These are phyloP conservation scores for Geosmithia morbida DNA, from an alignment of 2,329 filamentous ascomycete species.

Conservation along the genomic window DNA sequence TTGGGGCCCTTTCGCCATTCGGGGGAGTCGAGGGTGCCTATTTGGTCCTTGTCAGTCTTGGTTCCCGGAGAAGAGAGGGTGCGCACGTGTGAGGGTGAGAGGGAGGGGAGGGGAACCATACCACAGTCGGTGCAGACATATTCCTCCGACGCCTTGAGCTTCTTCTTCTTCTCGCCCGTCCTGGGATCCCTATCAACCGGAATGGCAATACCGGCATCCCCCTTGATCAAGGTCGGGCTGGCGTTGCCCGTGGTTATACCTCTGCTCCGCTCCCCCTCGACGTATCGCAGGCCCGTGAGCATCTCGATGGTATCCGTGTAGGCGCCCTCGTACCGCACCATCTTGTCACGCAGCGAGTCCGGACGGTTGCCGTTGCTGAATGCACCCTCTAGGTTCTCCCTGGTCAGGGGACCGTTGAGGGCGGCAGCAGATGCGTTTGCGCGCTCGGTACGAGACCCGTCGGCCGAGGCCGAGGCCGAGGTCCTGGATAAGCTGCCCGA, in stretches of 20 bases:
- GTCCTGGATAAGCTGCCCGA: slow-evolving; percentile 38
- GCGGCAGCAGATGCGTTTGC: slow-evolving; percentile 21
- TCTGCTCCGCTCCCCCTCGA: slow-evolving; percentile 75
- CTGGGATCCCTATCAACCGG: slow-evolving; percentile 63
- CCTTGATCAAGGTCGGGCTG: slow-evolving; percentile 68
- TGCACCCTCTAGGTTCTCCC: slow-evolving; percentile 66
- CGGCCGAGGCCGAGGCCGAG: slow-evolving; percentile 10
- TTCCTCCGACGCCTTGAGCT: slow-evolving; percentile 70
- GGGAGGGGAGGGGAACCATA: slow-evolving; percentile 15
- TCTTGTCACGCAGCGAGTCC: slow-evolving; percentile 73
- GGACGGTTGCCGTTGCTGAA: slow-evolving; percentile 43
- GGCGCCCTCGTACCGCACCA: slow-evolving; percentile 66
- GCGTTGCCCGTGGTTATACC: slow-evolving; percentile 79
- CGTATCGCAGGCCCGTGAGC: slow-evolving; percentile 76
- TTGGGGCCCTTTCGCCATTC: slow-evolving; percentile 93
- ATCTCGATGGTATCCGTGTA: slow-evolving; percentile 86
- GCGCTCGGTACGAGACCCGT: slow-evolving; percentile 2
- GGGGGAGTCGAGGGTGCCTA: slow-evolving; percentile 73
- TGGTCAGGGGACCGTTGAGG: slow-evolving; percentile 56
- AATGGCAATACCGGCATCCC: slow-evolving; percentile 77
- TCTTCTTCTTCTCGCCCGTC: slow-evolving; percentile 71
- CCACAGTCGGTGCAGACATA: slow-evolving; percentile 95
- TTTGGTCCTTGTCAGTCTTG: not conserved
- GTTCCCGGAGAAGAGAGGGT: not conserved
- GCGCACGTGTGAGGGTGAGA: not conserved